Conservation (phyloP, 441 rosid genomes). For the Manihot esculenta region DNA sequence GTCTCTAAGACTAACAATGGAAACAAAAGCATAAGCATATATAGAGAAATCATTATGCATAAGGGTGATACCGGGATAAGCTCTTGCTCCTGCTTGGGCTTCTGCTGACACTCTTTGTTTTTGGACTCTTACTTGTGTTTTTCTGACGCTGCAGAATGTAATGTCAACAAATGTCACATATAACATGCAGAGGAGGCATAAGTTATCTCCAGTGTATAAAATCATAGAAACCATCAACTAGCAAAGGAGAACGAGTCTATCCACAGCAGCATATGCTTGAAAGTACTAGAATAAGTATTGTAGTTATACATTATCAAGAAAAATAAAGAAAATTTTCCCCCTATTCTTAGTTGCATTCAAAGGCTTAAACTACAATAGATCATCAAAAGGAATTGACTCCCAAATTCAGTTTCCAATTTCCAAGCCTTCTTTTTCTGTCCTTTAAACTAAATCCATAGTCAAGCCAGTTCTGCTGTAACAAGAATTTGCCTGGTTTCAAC, state of each 20-base stretch:
- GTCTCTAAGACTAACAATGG: neutral
- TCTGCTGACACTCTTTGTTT: constrained; percentile 52
- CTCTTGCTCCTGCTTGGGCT: no score
- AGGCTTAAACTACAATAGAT: neutral
- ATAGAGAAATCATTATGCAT: neutral
- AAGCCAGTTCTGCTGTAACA: neutral
- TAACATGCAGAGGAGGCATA: no score
- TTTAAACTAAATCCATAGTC: neutral
- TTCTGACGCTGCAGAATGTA: constrained; percentile 48
- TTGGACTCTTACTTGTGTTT: constrained; percentile 60
- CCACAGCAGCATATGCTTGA: neutral
- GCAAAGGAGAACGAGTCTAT: neutral
- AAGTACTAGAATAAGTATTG: no score
- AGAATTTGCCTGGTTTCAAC: neutral
- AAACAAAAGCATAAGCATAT: neutral
- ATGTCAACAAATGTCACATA: constrained; percentile 8
- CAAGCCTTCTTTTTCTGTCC: neutral
- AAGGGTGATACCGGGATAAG: constrained; percentile 56
- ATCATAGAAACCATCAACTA: neutral
- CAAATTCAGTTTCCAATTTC: neutral
- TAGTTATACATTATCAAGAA: no score
- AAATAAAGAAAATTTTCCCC: neutral
- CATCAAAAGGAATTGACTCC: no score
- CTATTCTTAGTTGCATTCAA: neutral
- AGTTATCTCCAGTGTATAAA: neutral